phyloP scores from a whole-genome alignment of 352 stramenopile species.

The Globisporangium acanthophoron region DNA sequence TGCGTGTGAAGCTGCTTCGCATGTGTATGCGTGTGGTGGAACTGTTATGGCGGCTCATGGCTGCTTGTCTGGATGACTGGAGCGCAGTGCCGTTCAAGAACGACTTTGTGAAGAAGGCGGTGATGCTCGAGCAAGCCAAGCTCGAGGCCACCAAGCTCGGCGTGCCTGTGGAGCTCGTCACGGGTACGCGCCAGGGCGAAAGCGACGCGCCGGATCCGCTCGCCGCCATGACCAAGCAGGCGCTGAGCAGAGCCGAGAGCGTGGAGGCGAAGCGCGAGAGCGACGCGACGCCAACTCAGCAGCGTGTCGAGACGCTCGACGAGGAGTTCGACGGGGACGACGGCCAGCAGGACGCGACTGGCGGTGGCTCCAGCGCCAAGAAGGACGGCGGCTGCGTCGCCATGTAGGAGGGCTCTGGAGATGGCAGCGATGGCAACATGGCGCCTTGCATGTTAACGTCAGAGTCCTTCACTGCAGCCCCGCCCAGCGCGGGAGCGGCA shows the following conservation, averaged over 20 bases:
- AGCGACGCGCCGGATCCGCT: not conserved
- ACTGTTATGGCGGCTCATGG: not conserved
- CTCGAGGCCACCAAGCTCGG: constrained; percentile 64
- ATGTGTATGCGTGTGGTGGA: not conserved
- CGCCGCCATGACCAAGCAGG: constrained; percentile 37
- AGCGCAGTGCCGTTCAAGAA: constrained; percentile 78
- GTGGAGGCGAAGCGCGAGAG: not conserved
- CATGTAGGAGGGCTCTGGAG: not conserved
- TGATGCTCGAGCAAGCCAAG: constrained; percentile 73
- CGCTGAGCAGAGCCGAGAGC: constrained; percentile 84
- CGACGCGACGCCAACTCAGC: not conserved
- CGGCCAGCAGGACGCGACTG: not conserved
- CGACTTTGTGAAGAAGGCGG: constrained; percentile 73
- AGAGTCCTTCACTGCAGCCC: not conserved
- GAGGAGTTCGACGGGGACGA: not conserved
- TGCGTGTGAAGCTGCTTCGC: constrained; percentile 12
- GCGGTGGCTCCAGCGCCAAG: not conserved
- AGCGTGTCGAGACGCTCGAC: not conserved
- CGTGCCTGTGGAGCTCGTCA: constrained; percentile 54
- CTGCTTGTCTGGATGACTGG: not conserved
- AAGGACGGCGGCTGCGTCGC: not conserved
- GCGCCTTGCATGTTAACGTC: not conserved
- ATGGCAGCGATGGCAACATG: not conserved
- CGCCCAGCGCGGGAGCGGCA: constrained; percentile 37
- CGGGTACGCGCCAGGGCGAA: constrained; percentile 32